Evolutionary conservation across 352 stramenopile genomes (phyloP).

Genomic region (Globisporangium mamillatum): DNA sequence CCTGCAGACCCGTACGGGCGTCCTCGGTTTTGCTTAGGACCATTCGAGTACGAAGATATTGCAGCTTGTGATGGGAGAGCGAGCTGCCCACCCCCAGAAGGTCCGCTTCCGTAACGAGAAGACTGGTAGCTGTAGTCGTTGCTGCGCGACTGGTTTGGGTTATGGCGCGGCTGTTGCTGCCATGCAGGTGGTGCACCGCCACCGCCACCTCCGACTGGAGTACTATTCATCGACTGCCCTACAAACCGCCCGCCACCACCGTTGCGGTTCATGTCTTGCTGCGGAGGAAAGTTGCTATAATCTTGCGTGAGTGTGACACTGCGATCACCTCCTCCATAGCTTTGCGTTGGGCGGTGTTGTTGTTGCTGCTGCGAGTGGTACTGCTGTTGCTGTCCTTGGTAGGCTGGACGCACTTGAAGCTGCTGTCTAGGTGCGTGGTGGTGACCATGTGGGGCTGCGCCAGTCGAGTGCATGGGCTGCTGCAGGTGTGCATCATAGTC

Average conservation of each 20-base stretch:
- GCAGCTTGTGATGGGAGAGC: slow-evolving; percentile 2
- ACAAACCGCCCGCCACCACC: slow-evolving; percentile 4
- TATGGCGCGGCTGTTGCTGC: slow-evolving; percentile 5
- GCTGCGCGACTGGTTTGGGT: neutral
- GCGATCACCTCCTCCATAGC: slow-evolving; percentile 10
- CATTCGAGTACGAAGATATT: slow-evolving; percentile 15
- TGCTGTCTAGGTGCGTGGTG: slow-evolving; percentile 13
- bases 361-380: slow-evolving; percentile 12
- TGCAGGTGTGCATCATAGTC: slow-evolving; percentile 9
- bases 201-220: neutral
- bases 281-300: slow-evolving; percentile 12
- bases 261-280: slow-evolving; percentile 5
- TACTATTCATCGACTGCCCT: slow-evolving; percentile 10
- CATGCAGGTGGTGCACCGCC: slow-evolving; percentile 1
- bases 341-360: slow-evolving; percentile 2
- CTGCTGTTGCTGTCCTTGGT: slow-evolving; percentile 11
- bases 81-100: slow-evolving; percentile 5
- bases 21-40: slow-evolving; percentile 12
- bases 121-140: slow-evolving; percentile 11
- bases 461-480: neutral
- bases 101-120: slow-evolving; percentile 8
- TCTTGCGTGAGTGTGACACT: slow-evolving; percentile 14
- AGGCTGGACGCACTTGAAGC: slow-evolving; percentile 10
- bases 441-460: neutral
- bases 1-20: slow-evolving; percentile 8